phyloP scores from a whole-genome alignment of 805 yeast genomes.

The Ogataea philodendri region DNA sequence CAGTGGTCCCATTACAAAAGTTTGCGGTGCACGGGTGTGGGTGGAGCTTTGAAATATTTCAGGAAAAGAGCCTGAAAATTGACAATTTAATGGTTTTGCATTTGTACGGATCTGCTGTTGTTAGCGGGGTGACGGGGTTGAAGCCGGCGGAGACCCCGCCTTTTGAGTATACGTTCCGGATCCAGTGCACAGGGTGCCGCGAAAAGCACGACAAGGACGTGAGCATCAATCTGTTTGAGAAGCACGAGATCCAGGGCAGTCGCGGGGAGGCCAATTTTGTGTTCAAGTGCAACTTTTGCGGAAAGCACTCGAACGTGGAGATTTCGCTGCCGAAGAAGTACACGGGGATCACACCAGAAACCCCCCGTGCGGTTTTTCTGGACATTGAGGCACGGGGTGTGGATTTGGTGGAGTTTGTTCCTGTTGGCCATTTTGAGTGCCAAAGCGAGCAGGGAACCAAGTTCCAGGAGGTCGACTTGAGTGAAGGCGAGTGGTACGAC shows the following conservation, averaged over 20 bases:
- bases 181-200: conserved; percentile 77
- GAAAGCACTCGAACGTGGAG: conserved; percentile 25
- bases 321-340: conserved; percentile 26
- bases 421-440: conserved; percentile 60
- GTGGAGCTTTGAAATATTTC: background rate
- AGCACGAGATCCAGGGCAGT: conserved; percentile 63
- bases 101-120: conserved; percentile 36
- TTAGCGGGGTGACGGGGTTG: conserved; percentile 36
- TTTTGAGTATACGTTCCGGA: conserved; percentile 70
- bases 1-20: background rate
- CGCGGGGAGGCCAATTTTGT: conserved; percentile 84
- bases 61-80: no score
- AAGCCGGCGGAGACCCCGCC: conserved; percentile 64
- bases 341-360: conserved; percentile 38
- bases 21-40: conserved; percentile 4
- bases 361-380: conserved; percentile 44
- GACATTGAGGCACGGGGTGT: conserved; percentile 85
- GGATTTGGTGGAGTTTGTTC: conserved; percentile 64
- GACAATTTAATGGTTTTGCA: conserved; percentile 26
- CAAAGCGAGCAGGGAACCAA: conserved; percentile 45
- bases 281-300: conserved; percentile 42
- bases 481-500: conserved; percentile 90
- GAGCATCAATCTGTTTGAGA: conserved; percentile 63
- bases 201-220: conserved; percentile 72
- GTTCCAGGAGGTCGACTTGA: conserved; percentile 66